These are phyloP conservation scores for Cymodocea nodosa DNA, from an alignment of 116 monocot species.

Conservation along the genomic window DNA sequence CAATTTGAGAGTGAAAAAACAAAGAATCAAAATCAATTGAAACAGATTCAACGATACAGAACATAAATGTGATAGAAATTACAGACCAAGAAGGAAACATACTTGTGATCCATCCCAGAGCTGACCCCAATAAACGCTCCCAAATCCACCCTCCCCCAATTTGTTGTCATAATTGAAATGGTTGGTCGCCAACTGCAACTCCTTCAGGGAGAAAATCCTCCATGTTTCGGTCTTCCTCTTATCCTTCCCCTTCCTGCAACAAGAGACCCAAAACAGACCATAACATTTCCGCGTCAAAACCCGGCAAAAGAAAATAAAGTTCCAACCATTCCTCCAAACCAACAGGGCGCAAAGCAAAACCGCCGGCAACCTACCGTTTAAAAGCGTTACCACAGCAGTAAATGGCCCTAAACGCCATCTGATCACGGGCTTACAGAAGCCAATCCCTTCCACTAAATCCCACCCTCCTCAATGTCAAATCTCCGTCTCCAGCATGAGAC, in stretches of 20 bases:
- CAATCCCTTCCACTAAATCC: not conserved
- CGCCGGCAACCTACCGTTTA: constrained; percentile 6
- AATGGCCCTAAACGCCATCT: constrained; percentile 10
- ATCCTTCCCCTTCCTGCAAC: constrained; percentile 17
- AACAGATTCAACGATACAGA: no score
- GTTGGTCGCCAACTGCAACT: constrained; percentile 60
- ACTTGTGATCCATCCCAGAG: constrained; percentile 70
- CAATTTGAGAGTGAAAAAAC: no score
- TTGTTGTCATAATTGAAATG: constrained; percentile 80
- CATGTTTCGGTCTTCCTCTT: constrained; percentile 16
- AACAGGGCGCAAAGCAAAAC: not conserved
- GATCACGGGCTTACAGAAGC: not conserved
- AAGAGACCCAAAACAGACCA: not conserved
- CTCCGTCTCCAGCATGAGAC: not conserved
- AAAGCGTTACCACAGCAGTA: constrained; percentile 12
- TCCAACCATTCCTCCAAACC: not conserved
- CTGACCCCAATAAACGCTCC: constrained; percentile 81
- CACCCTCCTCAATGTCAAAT: not conserved
- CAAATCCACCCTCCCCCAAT: constrained; percentile 62
- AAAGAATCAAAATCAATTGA: no score
- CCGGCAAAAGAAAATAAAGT: not conserved
- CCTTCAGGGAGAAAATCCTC: constrained; percentile 56
- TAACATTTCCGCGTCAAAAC: not conserved
- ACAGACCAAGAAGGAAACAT: not conserved
- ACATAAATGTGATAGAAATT: not conserved